Evolutionary conservation across 2,329 filamentous ascomycete species (phyloP).

Genomic region (Alternaria sp.): DNA sequence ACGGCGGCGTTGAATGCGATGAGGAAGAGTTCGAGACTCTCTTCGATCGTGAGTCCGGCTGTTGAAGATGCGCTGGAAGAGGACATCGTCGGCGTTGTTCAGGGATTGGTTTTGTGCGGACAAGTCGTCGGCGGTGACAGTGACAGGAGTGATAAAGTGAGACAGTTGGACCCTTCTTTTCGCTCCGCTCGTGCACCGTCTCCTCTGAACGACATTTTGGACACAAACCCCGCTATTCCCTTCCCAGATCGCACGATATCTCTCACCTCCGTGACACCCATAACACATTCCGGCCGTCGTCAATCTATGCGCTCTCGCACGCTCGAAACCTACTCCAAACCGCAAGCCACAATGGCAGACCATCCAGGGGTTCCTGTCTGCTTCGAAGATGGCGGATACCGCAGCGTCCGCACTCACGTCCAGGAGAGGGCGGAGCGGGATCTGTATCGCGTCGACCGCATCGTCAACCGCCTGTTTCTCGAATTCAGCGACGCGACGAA

Average conservation of each 20-base stretch:
- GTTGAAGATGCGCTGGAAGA: not conserved
- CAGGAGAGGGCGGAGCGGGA: not conserved
- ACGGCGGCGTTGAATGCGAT: not conserved
- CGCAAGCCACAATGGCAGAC: not conserved
- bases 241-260: not conserved
- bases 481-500: not conserved
- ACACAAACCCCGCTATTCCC: not conserved
- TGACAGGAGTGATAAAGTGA: not conserved
- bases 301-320: not conserved
- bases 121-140: not conserved
- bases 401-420: not conserved
- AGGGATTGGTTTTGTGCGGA: not conserved
- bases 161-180: not conserved
- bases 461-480: not conserved
- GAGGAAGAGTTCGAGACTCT: not conserved
- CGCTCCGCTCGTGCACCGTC: not conserved
- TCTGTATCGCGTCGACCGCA: not conserved
- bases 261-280: not conserved
- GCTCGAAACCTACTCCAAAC: not conserved
- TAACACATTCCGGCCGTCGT: not conserved
- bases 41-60: not conserved
- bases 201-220: not conserved
- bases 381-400: not conserved
- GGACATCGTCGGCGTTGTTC: not conserved
- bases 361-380: not conserved